Percentiles rank a stretch among this genome's conserved stretches.
These are phyloP conservation scores for Pichia sp. DNA, from an alignment of 1,139 yeast genomes.

Conservation along the genomic window DNA sequence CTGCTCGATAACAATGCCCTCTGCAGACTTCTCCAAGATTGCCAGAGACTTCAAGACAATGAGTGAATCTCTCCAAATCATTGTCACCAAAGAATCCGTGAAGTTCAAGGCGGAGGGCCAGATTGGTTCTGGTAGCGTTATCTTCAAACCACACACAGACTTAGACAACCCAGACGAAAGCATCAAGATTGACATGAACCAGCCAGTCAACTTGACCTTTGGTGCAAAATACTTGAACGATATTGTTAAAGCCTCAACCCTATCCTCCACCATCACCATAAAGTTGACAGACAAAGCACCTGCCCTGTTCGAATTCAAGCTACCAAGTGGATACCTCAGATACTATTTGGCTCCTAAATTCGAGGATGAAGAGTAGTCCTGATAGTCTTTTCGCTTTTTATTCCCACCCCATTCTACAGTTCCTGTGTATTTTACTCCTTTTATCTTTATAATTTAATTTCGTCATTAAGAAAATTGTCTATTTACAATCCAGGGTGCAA, in stretches of 20 bases:
- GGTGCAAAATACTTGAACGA: conserved; percentile 88
- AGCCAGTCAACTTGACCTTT: conserved; percentile 84
- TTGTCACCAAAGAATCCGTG: conserved; percentile 88
- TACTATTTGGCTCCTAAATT: conserved; percentile 97
- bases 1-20: conserved; percentile 81
- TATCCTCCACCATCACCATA: conserved; percentile 72
- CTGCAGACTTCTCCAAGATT: conserved; percentile 81
- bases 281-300: conserved; percentile 91
- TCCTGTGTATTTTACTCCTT: background rate
- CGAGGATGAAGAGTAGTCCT: conserved; percentile 69
- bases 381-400: background rate
- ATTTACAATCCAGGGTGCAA: background rate
- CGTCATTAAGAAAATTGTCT: background rate
- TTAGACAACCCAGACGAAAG: conserved; percentile 75
- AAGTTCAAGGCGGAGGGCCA: conserved; percentile 91
- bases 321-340: conserved; percentile 90
- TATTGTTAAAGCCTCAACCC: conserved; percentile 84
- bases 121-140: conserved; percentile 81
- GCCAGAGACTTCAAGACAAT: conserved; percentile 83
- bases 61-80: conserved; percentile 80
- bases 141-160: conserved; percentile 79
- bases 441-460: background rate
- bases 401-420: background rate
- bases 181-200: conserved; percentile 71
- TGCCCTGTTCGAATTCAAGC: conserved; percentile 86